Evolutionary conservation across 345 rosid species (phyloP).

Genomic region (Lepidium aucheri): DNA sequence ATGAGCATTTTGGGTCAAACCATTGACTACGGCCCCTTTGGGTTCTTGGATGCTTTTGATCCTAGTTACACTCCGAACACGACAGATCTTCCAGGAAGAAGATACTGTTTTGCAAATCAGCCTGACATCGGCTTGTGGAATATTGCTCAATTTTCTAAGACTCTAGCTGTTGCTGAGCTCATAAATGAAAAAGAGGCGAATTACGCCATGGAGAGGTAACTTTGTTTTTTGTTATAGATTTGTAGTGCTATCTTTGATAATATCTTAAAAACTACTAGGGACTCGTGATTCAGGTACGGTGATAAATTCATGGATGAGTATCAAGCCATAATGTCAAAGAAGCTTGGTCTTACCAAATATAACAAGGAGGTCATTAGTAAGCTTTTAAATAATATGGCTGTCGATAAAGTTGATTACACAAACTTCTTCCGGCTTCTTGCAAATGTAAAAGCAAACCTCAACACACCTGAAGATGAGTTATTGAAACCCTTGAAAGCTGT

Average conservation of each 20-base stretch:
- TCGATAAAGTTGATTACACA: constrained; percentile 96
- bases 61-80: constrained; percentile 96
- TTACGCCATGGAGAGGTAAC: constrained; percentile 93
- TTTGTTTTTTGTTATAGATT: not conserved
- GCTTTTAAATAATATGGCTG: constrained; percentile 89
- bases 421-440: constrained; percentile 83
- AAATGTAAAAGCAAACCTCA: constrained; percentile 63
- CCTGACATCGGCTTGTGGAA: constrained; percentile 96
- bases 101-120: constrained; percentile 95
- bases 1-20: constrained; percentile 97
- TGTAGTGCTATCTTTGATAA: not conserved
- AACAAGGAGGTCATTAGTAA: constrained; percentile 75
- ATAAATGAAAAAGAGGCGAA: constrained; percentile 75
- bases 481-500: constrained; percentile 75
- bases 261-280: not conserved
- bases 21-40: constrained; percentile 96
- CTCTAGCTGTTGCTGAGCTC: constrained; percentile 63
- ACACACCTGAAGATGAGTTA: constrained; percentile 52
- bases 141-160: constrained; percentile 70
- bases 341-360: constrained; percentile 90
- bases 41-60: constrained; percentile 97
- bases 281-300: constrained; percentile 54
- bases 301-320: constrained; percentile 94
- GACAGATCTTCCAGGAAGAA: constrained; percentile 94
- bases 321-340: constrained; percentile 80